Conservation (phyloP, 768 basidiomycete species). For the Boletus coccyginus region DNA sequence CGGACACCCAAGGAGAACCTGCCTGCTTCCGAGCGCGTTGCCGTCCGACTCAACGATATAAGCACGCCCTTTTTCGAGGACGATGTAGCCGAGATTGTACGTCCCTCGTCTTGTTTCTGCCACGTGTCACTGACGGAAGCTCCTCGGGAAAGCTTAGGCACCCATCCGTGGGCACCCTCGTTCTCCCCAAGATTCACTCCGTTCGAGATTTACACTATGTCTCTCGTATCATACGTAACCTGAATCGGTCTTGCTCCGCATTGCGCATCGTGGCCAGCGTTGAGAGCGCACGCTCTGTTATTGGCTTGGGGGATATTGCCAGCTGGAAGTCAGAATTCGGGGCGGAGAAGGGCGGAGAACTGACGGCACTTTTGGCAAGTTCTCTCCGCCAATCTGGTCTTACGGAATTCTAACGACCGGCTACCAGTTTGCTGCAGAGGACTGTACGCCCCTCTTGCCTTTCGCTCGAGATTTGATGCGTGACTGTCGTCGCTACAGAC, state of each 20-base stretch:
- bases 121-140: slow-evolving; percentile 1
- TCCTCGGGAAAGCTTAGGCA: slow-evolving; percentile 39
- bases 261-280: slow-evolving; percentile 75
- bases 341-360: slow-evolving; percentile 43
- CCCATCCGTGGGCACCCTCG: slow-evolving; percentile 56
- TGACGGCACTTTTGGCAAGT: slow-evolving; percentile 60
- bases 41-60: slow-evolving; percentile 69
- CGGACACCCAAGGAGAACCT: slow-evolving; percentile 31
- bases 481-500: slow-evolving; percentile 44
- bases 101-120: slow-evolving; percentile 11
- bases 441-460: slow-evolving; percentile 53
- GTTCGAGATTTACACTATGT: slow-evolving; percentile 62
- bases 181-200: slow-evolving; percentile 83
- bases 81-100: slow-evolving; percentile 61
- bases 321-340: slow-evolving; percentile 56
- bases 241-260: slow-evolving; percentile 31
- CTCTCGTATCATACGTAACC: slow-evolving; percentile 36
- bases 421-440: slow-evolving; percentile 87
- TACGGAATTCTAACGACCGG: background rate
- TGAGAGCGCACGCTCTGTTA: slow-evolving; percentile 75
- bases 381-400: background rate
- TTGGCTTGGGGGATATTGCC: slow-evolving; percentile 69
- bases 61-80: slow-evolving; percentile 62
- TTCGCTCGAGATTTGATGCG: background rate
- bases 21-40: slow-evolving; percentile 50